Evolutionary conservation across 306 rosid species (phyloP).

Genomic region (Boehmeria nivea): DNA sequence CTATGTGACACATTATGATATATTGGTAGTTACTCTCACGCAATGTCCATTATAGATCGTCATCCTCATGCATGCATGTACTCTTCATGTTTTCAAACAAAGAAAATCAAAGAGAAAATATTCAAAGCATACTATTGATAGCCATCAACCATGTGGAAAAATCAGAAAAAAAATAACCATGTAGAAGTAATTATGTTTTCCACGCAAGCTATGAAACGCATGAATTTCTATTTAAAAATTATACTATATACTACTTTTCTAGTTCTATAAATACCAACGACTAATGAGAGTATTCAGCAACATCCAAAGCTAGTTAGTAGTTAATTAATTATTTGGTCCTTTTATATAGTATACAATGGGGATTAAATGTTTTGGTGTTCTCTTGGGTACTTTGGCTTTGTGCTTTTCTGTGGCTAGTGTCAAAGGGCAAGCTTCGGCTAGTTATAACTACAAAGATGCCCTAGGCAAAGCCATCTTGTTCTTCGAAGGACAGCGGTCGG

Average conservation of each 20-base stretch:
- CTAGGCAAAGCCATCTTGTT: constrained; percentile 65
- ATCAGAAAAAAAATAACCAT: background rate
- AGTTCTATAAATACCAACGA: constrained; percentile 15
- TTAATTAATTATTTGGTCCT: background rate
- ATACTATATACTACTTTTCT: background rate
- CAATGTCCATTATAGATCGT: constrained; percentile 10
- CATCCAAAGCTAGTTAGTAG: background rate
- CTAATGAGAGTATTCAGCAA: background rate
- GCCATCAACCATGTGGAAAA: background rate
- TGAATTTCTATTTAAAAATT: background rate
- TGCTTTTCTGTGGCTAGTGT: constrained; percentile 23
- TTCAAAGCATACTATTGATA: constrained; percentile 7
- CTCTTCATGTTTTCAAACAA: background rate
- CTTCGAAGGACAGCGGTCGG: constrained; percentile 85
- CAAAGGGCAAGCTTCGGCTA: constrained; percentile 29
- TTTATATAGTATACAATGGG: constrained; percentile 2
- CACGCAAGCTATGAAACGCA: background rate
- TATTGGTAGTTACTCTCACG: constrained; percentile 8
- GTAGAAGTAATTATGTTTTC: constrained; percentile 2
- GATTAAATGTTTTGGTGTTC: constrained; percentile 22
- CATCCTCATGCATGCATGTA: background rate
- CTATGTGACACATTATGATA: background rate
- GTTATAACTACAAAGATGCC: constrained; percentile 44
- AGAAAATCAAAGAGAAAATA: background rate
- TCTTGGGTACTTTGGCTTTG: constrained; percentile 24